Evolutionary conservation across 495 filamentous ascomycete genomes (phyloP), one percentile per base, ranked within the genome.

Genomic region (Penicillium ochrochloron): DNA sequence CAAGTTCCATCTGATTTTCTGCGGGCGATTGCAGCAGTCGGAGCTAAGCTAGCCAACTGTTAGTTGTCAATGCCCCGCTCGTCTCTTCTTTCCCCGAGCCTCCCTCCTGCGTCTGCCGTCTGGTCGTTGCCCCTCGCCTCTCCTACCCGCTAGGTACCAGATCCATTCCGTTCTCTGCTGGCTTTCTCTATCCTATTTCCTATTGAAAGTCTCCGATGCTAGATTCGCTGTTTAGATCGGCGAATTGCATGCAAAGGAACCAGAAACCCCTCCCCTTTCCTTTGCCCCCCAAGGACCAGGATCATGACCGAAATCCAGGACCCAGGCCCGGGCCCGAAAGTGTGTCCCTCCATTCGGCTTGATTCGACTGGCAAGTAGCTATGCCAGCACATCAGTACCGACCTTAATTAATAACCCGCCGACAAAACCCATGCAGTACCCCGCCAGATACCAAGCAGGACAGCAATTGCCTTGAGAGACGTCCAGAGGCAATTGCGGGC

Each of bases 331-430:
- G 17, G 33, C 53, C 57, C 50, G 60, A 67, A 62, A 48, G 59
- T 31, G 31, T 56, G 21, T 46, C 23, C 52, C 63, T 73, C 65
- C 51, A 67, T 78, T 86, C 80, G 84, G 87, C 62, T 70, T 57
- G 50, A 71, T 69, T 72, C 85, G 81, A 91, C 89, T 95, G 92
- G 93, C 83, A 85, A 87, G 80, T 84, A 91, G 82, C 82, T 78
- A 89, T 89, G 93, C 93, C 93, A 97, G 83, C 93, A 87, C 93
- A 97, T 93, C 92, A 91, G 82, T 71, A 64, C 68, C 34, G 53
- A 14, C 19, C 54, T 68, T 70, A 59, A 71, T 54, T 69, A 72
- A 72, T 56, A 70, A 72, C 62, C 63, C 59, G 66, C 68, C 62
- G 63, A 66, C 59, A 64, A 67, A 66, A 68, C 67, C 37, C 53